Base-by-base conservation (phyloP, 352 stramenopile genomes). In the Phytophthora ramorum region DNA sequence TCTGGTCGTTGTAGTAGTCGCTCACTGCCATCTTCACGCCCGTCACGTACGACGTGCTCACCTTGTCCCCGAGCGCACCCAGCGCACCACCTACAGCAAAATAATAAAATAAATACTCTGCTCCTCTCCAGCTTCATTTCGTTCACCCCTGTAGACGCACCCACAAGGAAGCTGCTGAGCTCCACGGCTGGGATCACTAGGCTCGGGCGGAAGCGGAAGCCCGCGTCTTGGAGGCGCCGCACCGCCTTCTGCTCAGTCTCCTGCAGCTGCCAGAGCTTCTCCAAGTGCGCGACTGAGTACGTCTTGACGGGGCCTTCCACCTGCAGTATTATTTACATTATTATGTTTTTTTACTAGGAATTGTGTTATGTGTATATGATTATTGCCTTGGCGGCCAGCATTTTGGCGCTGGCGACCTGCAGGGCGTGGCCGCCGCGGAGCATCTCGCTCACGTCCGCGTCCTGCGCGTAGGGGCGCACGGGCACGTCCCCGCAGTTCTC, bases 1-100 rank as follows among this genome's bases (percentile, higher is more conserved):
- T 94, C 58, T 96, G 87, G 66, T 96, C 87, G 70, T 96, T 96
- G 73, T 94, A 96, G 71, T 93, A 93, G 55, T 96, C 87, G 32
- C 81, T 86, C 44, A 94, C 85, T 3, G 84, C 87, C 57, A 80
- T 78, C 65, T 95, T 96, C 37, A 93, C 72, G 16, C 87, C 87
- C 6, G 73, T 78, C 52, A 88, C 53, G 60, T 91, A 93, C n/a
- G 85, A 85, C 12, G 71, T 80, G 44, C 83, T 90, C 53, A 90
- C 68, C 14, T 64, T 69, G 51, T 91, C 85, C 1, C 85, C 76
- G 71, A 91, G 77, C 8, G 77, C 52, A 56, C 66, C 79, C 49
- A 91, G 41, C 7, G 69, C 58, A 2, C 73, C 69, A 7, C 81
- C 84, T 91, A 34, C 13, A 50, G 8, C 7, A 34, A 48, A 14